Evolutionary conservation across 2,329 filamentous ascomycete species (phyloP).

Genomic region (Aspergillus eucalypticola): DNA sequence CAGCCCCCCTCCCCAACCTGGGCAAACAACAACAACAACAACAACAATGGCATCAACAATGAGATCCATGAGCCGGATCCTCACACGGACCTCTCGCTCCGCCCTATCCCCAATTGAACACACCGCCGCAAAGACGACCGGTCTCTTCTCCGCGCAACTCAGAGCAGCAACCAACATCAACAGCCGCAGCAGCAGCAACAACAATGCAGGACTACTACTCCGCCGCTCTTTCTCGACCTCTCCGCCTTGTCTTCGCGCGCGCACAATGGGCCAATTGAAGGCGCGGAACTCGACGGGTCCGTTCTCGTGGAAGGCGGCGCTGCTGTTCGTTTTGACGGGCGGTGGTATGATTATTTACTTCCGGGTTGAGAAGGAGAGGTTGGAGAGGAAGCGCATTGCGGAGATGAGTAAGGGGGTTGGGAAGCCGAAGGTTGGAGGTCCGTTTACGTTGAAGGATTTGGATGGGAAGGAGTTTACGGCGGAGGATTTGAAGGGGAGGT

Average conservation of each 20-base stretch:
- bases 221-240: conserved; percentile 33
- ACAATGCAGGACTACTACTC: background rate
- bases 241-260: conserved; percentile 23
- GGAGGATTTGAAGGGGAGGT: conserved; percentile 81
- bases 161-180: background rate
- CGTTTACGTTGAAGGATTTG: conserved; percentile 80
- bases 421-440: conserved; percentile 86
- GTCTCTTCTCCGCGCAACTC: background rate
- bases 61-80: conserved; percentile 20
- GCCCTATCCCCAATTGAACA: conserved; percentile 11
- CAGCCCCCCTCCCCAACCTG: background rate
- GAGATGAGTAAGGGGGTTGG: conserved; percentile 93
- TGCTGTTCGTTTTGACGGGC: conserved; percentile 80
- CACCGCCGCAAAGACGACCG: conserved; percentile 2
- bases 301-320: conserved; percentile 88
- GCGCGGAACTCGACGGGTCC: conserved; percentile 54
- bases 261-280: conserved; percentile 44
- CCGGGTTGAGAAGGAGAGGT: conserved; percentile 84
- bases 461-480: conserved; percentile 76
- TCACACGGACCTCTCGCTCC: conserved; percentile 17
- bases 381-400: conserved; percentile 84
- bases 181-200: background rate
- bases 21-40: background rate
- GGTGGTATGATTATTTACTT: conserved; percentile 84
- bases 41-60: conserved; percentile 31